Conservation (phyloP, 345 rosid species). For the Pugionium cornutum region DNA sequence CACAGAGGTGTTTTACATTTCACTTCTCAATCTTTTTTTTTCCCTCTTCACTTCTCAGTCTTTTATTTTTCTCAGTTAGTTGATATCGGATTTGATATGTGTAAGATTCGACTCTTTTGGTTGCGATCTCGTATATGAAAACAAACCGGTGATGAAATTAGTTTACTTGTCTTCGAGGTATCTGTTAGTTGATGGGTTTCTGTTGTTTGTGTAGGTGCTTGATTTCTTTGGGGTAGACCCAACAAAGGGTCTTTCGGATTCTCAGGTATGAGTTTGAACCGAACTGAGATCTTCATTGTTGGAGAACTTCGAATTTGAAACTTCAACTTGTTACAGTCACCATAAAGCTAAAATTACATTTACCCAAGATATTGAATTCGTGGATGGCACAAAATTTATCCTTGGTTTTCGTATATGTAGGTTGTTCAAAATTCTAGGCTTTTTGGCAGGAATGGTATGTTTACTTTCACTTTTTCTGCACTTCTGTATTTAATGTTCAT, state of each 20-base stretch:
- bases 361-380: not conserved
- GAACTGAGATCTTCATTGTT: constrained; percentile 25
- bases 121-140: constrained; percentile 12
- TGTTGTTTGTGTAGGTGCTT: constrained; percentile 60
- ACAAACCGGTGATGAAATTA: not conserved
- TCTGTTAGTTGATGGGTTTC: constrained; percentile 22
- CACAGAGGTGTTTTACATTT: constrained; percentile 62
- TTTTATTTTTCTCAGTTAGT: not conserved
- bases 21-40: constrained; percentile 6
- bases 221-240: constrained; percentile 86
- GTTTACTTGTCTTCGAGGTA: not conserved
- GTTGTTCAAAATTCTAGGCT: constrained; percentile 63
- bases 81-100: not conserved
- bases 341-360: not conserved
- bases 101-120: not conserved
- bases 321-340: constrained; percentile 19
- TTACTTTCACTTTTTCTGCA: constrained; percentile 18
- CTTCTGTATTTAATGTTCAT: constrained; percentile 6
- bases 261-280: constrained; percentile 62
- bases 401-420: constrained; percentile 45
- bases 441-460: constrained; percentile 76
- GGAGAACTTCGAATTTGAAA: not conserved
- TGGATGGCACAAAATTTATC: not conserved
- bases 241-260: constrained; percentile 71
- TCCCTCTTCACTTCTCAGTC: not conserved